These are phyloP conservation scores for Candida sanyiensis DNA, from an alignment of 805 yeast genomes.

Conservation along the genomic window DNA sequence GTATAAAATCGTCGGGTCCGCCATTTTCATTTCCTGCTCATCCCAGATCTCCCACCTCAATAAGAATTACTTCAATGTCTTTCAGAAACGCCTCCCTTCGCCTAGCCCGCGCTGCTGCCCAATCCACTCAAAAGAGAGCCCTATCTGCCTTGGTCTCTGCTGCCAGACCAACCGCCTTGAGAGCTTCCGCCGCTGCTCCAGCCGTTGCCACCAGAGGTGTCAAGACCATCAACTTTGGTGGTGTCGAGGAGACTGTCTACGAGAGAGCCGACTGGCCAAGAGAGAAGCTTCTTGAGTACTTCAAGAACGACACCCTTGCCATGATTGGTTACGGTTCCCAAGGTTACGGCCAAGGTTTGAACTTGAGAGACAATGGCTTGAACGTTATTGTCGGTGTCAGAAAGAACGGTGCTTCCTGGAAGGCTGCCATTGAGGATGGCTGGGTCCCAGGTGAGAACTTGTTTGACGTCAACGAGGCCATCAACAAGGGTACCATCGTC, in stretches of 20 bases:
- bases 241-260: constrained; percentile 90
- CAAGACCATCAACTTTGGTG: constrained; percentile 95
- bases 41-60: background rate
- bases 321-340: constrained; percentile 99
- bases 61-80: constrained; percentile 25
- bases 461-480: constrained; percentile 92
- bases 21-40: background rate
- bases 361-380: constrained; percentile 98
- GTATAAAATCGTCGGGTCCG: background rate
- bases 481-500: constrained; percentile 83
- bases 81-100: constrained; percentile 44
- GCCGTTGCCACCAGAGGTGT: constrained; percentile 77
- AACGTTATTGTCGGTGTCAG: constrained; percentile 98
- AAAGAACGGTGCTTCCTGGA: constrained; percentile 99
- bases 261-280: constrained; percentile 99
- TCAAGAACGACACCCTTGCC: constrained; percentile 97
- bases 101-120: constrained; percentile 43
- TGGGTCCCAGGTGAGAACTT: constrained; percentile 99
- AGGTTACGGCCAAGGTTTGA: constrained; percentile 99
- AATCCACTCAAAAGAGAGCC: constrained; percentile 49
- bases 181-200: constrained; percentile 32
- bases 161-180: constrained; percentile 59
- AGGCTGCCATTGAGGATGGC: constrained; percentile 98
- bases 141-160: constrained; percentile 45
- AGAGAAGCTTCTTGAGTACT: constrained; percentile 91